These are phyloP conservation scores for Aspergillus glaucus DNA, from an alignment of 2,329 filamentous ascomycete species.

Conservation along the genomic window DNA sequence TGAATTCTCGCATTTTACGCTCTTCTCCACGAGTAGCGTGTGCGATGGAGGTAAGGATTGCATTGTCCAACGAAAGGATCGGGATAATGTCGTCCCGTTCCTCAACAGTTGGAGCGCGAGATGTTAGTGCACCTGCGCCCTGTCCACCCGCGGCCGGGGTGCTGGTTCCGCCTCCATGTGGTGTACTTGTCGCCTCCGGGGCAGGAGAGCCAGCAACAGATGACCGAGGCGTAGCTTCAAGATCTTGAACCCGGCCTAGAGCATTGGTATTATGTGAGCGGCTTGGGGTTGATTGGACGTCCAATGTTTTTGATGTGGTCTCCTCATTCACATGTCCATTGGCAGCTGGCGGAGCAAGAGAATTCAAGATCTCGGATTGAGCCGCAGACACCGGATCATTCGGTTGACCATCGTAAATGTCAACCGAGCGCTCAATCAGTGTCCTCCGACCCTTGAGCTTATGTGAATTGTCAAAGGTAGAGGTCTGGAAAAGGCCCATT, in stretches of 20 bases:
- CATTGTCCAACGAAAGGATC: constrained; percentile 74
- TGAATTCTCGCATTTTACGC: constrained; percentile 83
- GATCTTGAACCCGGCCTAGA: constrained; percentile 60
- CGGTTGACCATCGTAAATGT: constrained; percentile 86
- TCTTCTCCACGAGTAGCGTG: constrained; percentile 85
- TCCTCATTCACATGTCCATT: constrained; percentile 31
- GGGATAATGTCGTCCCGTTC: constrained; percentile 75
- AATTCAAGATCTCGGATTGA: constrained; percentile 61
- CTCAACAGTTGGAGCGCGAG: constrained; percentile 44
- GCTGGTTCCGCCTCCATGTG: constrained; percentile 43
- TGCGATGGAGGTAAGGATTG: constrained; percentile 82
- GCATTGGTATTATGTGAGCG: constrained; percentile 61
- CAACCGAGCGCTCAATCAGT: constrained; percentile 79
- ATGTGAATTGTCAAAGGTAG: constrained; percentile 72
- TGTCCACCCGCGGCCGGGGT: constrained; percentile 34
- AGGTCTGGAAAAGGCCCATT: constrained; percentile 88
- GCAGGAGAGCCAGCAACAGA: constrained; percentile 84
- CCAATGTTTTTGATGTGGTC: constrained; percentile 22
- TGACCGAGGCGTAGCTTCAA: constrained; percentile 70
- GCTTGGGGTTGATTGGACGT: constrained; percentile 40
- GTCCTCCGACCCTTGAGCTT: constrained; percentile 77
- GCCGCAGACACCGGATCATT: constrained; percentile 86
- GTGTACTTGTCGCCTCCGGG: constrained; percentile 68
- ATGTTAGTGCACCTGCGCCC: constrained; percentile 27
- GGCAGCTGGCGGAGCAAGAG: constrained; percentile 39